These are phyloP conservation scores for Candida nitratophila DNA, from an alignment of 805 yeast species.

Conservation along the genomic window DNA sequence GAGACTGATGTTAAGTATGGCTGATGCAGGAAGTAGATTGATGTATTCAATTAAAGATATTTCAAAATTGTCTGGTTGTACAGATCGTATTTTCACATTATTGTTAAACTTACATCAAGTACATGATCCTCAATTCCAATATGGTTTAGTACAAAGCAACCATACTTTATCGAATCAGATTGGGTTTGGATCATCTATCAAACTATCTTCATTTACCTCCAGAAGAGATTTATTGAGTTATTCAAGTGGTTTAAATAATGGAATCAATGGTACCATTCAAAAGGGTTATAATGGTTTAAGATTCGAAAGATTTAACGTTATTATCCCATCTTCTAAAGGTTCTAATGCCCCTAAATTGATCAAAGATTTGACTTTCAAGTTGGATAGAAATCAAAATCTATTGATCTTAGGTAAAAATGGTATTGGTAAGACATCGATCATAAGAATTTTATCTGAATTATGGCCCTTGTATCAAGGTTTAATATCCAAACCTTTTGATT, in stretches of 20 bases:
- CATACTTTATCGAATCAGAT: conserved; percentile 7
- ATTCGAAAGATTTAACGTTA: conserved; percentile 74
- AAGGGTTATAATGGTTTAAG: conserved; percentile 70
- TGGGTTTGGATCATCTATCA: conserved; percentile 25
- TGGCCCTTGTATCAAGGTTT: conserved; percentile 90
- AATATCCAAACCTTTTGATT: conserved; percentile 64
- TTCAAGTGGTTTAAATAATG: conserved; percentile 22
- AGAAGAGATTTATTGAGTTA: conserved; percentile 12
- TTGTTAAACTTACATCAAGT: conserved; percentile 76
- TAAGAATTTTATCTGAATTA: conserved; percentile 75
- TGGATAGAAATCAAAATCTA: conserved; percentile 58
- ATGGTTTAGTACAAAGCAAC: conserved; percentile 27
- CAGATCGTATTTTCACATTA: conserved; percentile 75
- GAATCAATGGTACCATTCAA: conserved; percentile 77
- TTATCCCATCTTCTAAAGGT: conserved; percentile 65
- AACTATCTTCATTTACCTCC: conserved; percentile 25
- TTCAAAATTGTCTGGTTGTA: conserved; percentile 84
- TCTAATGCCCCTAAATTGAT: conserved; percentile 53
- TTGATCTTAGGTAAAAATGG: conserved; percentile 85
- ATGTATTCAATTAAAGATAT: conserved; percentile 93
- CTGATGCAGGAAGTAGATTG: conserved; percentile 91
- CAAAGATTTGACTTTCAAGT: conserved; percentile 53
- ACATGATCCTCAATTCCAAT: conserved; percentile 54
- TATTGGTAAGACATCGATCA: conserved; percentile 81
- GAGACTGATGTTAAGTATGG: conserved; percentile 80